Evolutionary conservation across 768 basidiomycete species (phyloP), one percentile per base, ranked within the genome.

Genomic region (Collybia sp.): DNA sequence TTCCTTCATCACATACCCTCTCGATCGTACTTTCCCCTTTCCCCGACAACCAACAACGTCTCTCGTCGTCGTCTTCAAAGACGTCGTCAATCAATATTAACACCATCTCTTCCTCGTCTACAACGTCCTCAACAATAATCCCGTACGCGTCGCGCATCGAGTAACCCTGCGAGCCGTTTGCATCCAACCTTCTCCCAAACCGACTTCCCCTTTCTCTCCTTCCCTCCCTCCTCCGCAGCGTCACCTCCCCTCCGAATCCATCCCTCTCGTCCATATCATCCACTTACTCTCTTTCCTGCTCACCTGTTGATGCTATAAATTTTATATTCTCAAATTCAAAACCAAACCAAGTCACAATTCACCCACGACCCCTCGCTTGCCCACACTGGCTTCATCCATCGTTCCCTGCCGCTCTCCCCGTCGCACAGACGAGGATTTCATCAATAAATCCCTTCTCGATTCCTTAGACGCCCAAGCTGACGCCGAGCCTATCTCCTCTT

Each of bases 381-480:
- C 64, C 77, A 75, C 58, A 56, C 76, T 79, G 78, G 78, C 77
- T 66, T 63, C 72, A 61, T 67, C 72, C 47, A 59, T 69, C 52
- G 61, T 58, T 52, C 63, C 66, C 57, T 65, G 64, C 38, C 57
- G 59, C 52, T 61, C 58, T 54, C 69, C 67, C 57, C 70, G 68
- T 56, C 69, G 62, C 51, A 62, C 66, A 46, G 84, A 82, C 79
- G 88, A 91, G 78, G 88, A 86, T 67, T 82, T 83, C 58, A 88
- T 91, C 62, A 91, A 90, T 72, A 83, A 83, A 63, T 89, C 88
- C 45, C 76, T 91, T 48, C 69, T 91, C 54, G 88, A 87, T 65
- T 85, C 83, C 35, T 77, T 92, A 60, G 82, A 91, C 77, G 85
- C 83, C 45, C 82, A 88, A 66, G 87, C 83, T 42, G 88, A 90